Evolutionary conservation across 768 basidiomycete species (phyloP).

Genomic region (Tricholoma terreum): DNA sequence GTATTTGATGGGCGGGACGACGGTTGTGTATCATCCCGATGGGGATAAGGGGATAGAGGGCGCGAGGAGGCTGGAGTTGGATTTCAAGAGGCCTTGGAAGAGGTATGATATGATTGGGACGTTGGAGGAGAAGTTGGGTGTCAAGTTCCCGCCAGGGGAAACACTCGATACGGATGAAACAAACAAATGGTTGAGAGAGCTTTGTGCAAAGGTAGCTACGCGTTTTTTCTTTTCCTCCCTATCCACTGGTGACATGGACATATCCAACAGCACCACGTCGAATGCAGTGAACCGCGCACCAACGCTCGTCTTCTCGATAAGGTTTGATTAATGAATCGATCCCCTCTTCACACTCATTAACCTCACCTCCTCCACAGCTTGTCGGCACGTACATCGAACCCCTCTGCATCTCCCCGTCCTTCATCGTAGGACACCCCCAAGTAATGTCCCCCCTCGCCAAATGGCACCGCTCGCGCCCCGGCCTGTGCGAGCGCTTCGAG

Average conservation of each 20-base stretch:
- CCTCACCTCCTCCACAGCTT: conserved; percentile 47
- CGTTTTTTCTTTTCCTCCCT: background rate
- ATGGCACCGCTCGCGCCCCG: conserved; percentile 95
- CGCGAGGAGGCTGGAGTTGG: conserved; percentile 64
- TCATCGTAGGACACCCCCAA: conserved; percentile 99
- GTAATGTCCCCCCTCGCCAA: conserved; percentile 99
- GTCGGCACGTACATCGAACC: conserved; percentile 98
- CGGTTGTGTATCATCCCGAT: conserved; percentile 86
- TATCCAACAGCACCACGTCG: conserved; percentile 77
- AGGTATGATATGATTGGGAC: conserved; percentile 99
- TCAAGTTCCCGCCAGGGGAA: conserved; percentile 92
- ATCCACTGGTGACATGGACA: background rate
- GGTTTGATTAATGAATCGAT: conserved; percentile 34
- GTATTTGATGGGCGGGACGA: conserved; percentile 79
- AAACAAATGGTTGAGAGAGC: conserved; percentile 81
- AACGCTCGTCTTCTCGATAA: conserved; percentile 95
- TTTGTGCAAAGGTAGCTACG: conserved; percentile 74
- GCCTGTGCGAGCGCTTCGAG: conserved; percentile 98
- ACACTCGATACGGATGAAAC: conserved; percentile 84
- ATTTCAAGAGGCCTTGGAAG: conserved; percentile 97
- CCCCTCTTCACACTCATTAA: background rate
- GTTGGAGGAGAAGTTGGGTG: conserved; percentile 87
- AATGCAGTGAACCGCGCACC: conserved; percentile 94
- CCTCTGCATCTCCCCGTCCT: conserved; percentile 92
- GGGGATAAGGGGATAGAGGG: conserved; percentile 78